A percentile compares a stretch with the other conserved stretches of the same genome.
Conservation (phyloP, 1,284 basidiomycete species). For the Boletellus sp. region DNA sequence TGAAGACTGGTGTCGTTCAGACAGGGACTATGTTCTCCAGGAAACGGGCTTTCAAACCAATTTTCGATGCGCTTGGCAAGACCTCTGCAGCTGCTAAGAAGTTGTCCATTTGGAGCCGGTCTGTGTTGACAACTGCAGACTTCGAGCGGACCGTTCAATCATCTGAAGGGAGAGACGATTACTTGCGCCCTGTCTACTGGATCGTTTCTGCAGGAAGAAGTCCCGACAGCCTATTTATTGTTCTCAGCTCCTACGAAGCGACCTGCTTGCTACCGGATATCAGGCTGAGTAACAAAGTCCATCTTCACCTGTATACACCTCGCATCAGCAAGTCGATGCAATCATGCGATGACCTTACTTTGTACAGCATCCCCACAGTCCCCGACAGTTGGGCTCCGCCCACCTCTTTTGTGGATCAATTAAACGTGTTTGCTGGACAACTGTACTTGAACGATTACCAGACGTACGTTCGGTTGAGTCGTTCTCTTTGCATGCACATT, state of each 20-base stretch:
- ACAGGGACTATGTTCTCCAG: neutral
- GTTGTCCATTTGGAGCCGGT: slow-evolving; percentile 13
- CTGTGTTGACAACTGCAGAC: slow-evolving; percentile 28
- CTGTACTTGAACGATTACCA: slow-evolving; percentile 26
- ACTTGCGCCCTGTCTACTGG: slow-evolving; percentile 42
- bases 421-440: slow-evolving; percentile 42
- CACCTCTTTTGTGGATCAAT: slow-evolving; percentile 26
- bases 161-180: slow-evolving; percentile 21
- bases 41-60: neutral
- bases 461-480: slow-evolving; percentile 33
- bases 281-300: slow-evolving; percentile 30
- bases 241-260: slow-evolving; percentile 45
- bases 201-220: slow-evolving; percentile 27
- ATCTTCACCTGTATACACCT: slow-evolving; percentile 44
- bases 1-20: slow-evolving; percentile 16
- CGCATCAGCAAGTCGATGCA: slow-evolving; percentile 33
- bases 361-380: slow-evolving; percentile 33
- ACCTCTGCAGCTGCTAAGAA: slow-evolving; percentile 7
- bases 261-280: slow-evolving; percentile 38
- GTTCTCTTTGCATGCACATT: slow-evolving; percentile 35
- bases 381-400: slow-evolving; percentile 15
- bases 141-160: slow-evolving; percentile 14
- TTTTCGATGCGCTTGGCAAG: slow-evolving; percentile 2
- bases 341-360: slow-evolving; percentile 37
- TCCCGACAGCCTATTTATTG: slow-evolving; percentile 24